phyloP scores from a whole-genome alignment of 306 rosid genomes.

The Dryas octopetala region DNA sequence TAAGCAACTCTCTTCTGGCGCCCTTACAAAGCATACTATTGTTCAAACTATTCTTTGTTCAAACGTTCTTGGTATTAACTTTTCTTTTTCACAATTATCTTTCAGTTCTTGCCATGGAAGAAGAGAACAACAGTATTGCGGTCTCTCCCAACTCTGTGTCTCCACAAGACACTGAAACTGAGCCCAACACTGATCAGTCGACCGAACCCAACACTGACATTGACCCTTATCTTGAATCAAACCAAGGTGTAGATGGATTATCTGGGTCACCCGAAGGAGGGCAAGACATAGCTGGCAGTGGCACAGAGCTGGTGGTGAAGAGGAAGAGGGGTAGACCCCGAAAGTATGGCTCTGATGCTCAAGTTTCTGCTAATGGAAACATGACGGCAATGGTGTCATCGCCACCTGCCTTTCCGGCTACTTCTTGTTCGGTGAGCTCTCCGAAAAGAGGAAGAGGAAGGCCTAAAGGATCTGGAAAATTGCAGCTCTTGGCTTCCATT shows the following conservation, averaged over 20 bases:
- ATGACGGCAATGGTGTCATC: background rate
- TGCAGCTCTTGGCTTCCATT: slow-evolving; percentile 44
- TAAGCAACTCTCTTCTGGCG: background rate
- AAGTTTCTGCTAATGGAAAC: background rate
- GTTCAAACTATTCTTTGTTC: background rate
- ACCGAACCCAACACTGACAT: too few species aligned
- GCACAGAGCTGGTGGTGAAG: slow-evolving; percentile 6
- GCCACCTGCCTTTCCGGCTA: background rate
- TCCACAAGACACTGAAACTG: background rate
- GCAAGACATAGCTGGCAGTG: background rate
- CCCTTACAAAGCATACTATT: background rate
- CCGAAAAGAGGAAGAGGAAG: slow-evolving; percentile 44
- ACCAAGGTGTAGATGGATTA: background rate
- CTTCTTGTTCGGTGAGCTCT: background rate
- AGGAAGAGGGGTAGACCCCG: slow-evolving; percentile 55
- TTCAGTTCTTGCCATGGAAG: background rate
- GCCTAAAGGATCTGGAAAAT: slow-evolving; percentile 55
- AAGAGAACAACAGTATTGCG: background rate
- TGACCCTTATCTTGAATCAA: background rate
- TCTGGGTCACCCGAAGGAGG: background rate
- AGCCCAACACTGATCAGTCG: background rate
- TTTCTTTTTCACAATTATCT: background rate
- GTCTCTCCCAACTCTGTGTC: background rate
- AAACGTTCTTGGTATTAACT: background rate
- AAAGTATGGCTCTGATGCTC: slow-evolving; percentile 14